These are phyloP conservation scores for Colletotrichum kahawae DNA, from an alignment of 2,329 filamentous ascomycete genomes.

Conservation along the genomic window DNA sequence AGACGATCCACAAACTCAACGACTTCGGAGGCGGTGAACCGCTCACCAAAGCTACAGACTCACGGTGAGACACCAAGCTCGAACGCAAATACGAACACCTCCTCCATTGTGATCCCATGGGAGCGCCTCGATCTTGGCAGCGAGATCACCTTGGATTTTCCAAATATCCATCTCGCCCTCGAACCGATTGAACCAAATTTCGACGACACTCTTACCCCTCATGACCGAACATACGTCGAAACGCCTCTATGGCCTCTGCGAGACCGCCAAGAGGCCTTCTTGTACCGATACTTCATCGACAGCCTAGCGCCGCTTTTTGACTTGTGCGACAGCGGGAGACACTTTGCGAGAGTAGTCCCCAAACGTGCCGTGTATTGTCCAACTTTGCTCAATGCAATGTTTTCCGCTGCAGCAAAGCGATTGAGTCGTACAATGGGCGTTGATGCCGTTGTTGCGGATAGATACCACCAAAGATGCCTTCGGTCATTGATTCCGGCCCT, in stretches of 20 bases:
- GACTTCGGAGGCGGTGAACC: neutral
- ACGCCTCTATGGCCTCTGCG: constrained; percentile 12
- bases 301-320: constrained; percentile 31
- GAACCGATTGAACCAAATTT: constrained; percentile 7
- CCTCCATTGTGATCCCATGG: neutral
- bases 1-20: neutral
- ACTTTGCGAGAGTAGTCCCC: constrained; percentile 33
- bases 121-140: neutral
- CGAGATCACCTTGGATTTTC: neutral
- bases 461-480: constrained; percentile 32
- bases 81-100: neutral
- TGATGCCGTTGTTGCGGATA: constrained; percentile 27
- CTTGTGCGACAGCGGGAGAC: constrained; percentile 30
- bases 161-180: neutral
- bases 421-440: constrained; percentile 26
- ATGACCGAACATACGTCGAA: constrained; percentile 14
- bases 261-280: constrained; percentile 28
- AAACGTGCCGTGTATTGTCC: constrained; percentile 30
- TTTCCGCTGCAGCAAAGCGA: constrained; percentile 31
- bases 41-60: neutral
- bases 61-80: neutral
- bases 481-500: constrained; percentile 29
- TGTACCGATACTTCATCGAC: constrained; percentile 31
- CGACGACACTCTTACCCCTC: neutral
- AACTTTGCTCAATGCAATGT: constrained; percentile 31